Percentiles rank a stretch among this genome's conserved stretches.
Evolutionary conservation across 2,329 filamentous ascomycete species (phyloP).

Genomic region (Epichloe baconii): DNA sequence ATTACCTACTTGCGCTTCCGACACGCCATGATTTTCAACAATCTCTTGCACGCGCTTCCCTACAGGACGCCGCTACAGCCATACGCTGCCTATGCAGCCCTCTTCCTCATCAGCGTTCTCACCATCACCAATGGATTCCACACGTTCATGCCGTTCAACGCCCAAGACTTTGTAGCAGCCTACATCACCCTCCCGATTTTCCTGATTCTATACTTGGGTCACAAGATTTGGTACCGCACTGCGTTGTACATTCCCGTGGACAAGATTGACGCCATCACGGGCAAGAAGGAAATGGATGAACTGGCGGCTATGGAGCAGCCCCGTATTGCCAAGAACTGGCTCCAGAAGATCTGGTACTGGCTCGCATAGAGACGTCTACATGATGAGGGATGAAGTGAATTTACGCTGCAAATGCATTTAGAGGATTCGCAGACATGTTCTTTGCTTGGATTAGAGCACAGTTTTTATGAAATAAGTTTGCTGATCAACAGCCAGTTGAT

Average conservation of each 20-base stretch:
- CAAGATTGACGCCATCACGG: constrained; percentile 43
- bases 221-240: constrained; percentile 40
- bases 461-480: background rate
- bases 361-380: constrained; percentile 25
- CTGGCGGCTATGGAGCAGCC: constrained; percentile 34
- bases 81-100: constrained; percentile 49
- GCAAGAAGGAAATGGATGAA: constrained; percentile 50
- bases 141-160: constrained; percentile 58
- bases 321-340: constrained; percentile 35
- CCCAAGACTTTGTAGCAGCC: constrained; percentile 47
- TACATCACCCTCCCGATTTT: constrained; percentile 54
- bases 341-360: constrained; percentile 44
- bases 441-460: background rate
- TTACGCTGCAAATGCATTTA: background rate
- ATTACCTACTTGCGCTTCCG: constrained; percentile 48
- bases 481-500: constrained; percentile 4
- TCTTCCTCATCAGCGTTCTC: constrained; percentile 47
- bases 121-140: constrained; percentile 64
- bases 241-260: constrained; percentile 26
- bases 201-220: constrained; percentile 44
- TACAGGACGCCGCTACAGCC: constrained; percentile 43
- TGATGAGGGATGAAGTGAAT: background rate
- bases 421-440: background rate
- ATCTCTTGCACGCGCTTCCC: constrained; percentile 35
- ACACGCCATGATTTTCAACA: constrained; percentile 38